These are phyloP conservation scores for Paecilomyces variotii DNA, from an alignment of 2,329 filamentous ascomycete genomes.

Conservation along the genomic window DNA sequence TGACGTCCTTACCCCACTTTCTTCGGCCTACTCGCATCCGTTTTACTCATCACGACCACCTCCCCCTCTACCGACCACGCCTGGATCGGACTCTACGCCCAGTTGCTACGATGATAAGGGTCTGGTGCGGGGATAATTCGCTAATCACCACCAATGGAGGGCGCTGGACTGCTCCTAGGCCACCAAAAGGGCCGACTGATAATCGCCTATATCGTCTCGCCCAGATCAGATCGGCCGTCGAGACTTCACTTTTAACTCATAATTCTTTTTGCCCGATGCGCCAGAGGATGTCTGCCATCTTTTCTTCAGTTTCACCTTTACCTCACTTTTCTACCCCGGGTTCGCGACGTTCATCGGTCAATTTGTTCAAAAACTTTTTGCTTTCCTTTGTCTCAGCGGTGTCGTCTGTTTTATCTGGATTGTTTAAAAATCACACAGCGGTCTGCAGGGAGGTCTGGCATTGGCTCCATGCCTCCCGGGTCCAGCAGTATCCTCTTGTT, in stretches of 20 bases:
- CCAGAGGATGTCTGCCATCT: background rate
- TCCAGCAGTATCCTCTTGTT: slow-evolving; percentile 2
- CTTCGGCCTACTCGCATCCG: slow-evolving; percentile 12
- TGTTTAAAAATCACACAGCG: background rate
- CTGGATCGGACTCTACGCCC: background rate
- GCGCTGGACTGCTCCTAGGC: background rate
- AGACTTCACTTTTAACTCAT: background rate
- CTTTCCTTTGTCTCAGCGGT: background rate
- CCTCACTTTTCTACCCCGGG: background rate
- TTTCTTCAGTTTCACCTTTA: background rate
- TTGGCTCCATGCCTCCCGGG: slow-evolving; percentile 1
- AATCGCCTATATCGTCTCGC: background rate
- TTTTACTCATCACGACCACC: slow-evolving; percentile 5
- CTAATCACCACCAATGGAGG: background rate
- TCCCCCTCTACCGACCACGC: slow-evolving; percentile 8
- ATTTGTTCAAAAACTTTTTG: background rate
- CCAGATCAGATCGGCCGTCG: background rate
- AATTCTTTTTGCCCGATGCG: background rate
- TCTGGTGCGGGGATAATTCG: background rate
- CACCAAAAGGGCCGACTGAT: background rate
- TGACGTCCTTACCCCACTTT: slow-evolving; percentile 8
- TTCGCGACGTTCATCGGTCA: background rate
- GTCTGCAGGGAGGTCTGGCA: background rate
- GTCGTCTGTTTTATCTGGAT: background rate
- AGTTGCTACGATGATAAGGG: background rate